Evolutionary conservation across 1,284 basidiomycete species (phyloP).

Genomic region (Marasmius fiardii): DNA sequence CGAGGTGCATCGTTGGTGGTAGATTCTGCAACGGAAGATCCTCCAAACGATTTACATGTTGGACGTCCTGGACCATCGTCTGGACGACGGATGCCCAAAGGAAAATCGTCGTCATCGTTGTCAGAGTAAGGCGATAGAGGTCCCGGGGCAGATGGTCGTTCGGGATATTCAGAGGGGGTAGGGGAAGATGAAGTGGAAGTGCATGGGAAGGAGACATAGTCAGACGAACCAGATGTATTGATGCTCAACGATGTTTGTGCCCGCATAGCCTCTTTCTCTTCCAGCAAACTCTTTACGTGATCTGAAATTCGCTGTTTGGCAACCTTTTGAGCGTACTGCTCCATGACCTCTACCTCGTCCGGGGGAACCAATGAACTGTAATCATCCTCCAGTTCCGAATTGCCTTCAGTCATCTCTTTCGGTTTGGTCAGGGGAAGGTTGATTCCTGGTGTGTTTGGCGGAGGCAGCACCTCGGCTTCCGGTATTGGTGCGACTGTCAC

Average conservation of each 20-base stretch:
- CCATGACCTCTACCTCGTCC: not conserved
- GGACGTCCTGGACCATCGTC: not conserved
- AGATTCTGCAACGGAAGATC: not conserved
- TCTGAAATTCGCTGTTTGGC: not conserved
- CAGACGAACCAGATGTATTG: not conserved
- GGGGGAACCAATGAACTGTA: not conserved
- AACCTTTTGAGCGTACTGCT: not conserved
- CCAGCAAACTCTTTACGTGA: not conserved
- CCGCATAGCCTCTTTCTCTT: not conserved
- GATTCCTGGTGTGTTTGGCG: not conserved
- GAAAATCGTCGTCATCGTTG: not conserved
- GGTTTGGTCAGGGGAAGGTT: not conserved
- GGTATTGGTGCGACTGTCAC: conserved; percentile 13
- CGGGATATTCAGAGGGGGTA: not conserved
- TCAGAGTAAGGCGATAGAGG: not conserved
- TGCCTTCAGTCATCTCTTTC: not conserved
- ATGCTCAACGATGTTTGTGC: not conserved
- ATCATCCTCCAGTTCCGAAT: not conserved
- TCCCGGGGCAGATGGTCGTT: not conserved
- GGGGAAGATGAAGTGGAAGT: not conserved
- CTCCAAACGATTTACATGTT: not conserved
- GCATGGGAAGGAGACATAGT: not conserved
- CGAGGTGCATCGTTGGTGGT: not conserved
- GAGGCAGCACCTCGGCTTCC: conserved; percentile 7
- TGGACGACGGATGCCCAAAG: not conserved